Conservation (phyloP, 306 rosid species). For the Parietaria judaica region DNA sequence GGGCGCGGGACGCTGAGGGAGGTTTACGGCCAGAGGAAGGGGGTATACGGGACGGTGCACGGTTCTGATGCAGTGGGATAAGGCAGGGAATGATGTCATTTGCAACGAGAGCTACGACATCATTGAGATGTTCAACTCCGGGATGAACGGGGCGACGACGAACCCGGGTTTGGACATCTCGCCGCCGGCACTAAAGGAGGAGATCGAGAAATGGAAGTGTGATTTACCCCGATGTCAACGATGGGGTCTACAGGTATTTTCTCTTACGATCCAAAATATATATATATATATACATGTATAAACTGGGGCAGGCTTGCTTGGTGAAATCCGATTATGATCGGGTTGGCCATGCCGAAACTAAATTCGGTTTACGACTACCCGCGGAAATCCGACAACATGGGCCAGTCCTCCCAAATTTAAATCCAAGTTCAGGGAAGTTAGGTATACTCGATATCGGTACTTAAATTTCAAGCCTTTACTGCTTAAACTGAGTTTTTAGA, state of each 20-base stretch:
- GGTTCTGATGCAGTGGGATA: slow-evolving; percentile 78
- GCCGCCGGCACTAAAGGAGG: slow-evolving; percentile 44
- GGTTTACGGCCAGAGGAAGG: slow-evolving; percentile 50
- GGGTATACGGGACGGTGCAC: slow-evolving; percentile 73
- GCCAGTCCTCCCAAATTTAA: too few species aligned
- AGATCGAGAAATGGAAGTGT: slow-evolving; percentile 65
- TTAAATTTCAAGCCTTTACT: too few species aligned
- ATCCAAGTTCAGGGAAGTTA: too few species aligned
- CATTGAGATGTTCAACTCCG: slow-evolving; percentile 59
- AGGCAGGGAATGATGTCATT: slow-evolving; percentile 36
- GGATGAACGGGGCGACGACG: slow-evolving; percentile 43
- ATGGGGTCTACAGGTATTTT: slow-evolving; percentile 73
- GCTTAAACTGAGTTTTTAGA: too few species aligned
- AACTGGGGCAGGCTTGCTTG: too few species aligned
- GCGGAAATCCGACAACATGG: too few species aligned
- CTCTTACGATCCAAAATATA: too few species aligned
- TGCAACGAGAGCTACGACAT: slow-evolving; percentile 88
- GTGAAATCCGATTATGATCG: too few species aligned
- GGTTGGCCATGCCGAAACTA: too few species aligned
- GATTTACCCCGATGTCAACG: slow-evolving; percentile 73
- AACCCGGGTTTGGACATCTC: slow-evolving; percentile 63
- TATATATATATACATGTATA: too few species aligned
- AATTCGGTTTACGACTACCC: too few species aligned
- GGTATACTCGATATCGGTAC: too few species aligned
- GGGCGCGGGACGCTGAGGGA: slow-evolving; percentile 54